These are phyloP conservation scores for Penicillium atrosanguineum DNA, from an alignment of 495 filamentous ascomycete genomes.

Conservation along the genomic window DNA sequence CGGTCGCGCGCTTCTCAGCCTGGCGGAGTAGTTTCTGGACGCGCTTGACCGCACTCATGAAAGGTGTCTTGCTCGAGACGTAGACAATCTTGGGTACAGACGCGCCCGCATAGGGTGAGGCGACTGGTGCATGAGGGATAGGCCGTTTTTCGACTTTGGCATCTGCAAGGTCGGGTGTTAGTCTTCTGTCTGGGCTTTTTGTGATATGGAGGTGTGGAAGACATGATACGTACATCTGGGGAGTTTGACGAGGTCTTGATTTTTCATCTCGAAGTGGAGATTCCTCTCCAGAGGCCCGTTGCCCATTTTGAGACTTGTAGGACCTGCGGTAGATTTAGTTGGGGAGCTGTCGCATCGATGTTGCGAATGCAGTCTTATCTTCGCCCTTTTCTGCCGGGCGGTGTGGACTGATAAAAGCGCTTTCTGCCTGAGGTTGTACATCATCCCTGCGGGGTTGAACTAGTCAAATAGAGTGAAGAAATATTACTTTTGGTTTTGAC, in stretches of 20 bases:
- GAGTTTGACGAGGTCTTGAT: conserved; percentile 36
- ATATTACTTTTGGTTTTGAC: too few species aligned
- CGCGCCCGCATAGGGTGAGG: conserved; percentile 53
- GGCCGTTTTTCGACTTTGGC: conserved; percentile 62
- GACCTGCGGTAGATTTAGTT: background rate
- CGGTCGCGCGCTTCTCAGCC: conserved; percentile 58
- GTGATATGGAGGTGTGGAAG: background rate
- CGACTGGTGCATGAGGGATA: conserved; percentile 64
- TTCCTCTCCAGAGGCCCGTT: conserved; percentile 27
- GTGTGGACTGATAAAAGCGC: background rate
- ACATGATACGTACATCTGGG: conserved; percentile 31
- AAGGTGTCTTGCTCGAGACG: conserved; percentile 69
- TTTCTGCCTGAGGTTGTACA: too few species aligned
- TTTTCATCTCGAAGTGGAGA: conserved; percentile 43
- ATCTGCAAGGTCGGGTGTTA: conserved; percentile 22
- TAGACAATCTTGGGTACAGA: conserved; percentile 67
- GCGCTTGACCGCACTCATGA: conserved; percentile 80
- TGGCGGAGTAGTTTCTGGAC: conserved; percentile 67
- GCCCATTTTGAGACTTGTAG: conserved; percentile 18
- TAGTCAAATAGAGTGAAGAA: too few species aligned
- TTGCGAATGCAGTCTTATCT: conserved; percentile 13
- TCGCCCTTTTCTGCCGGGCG: conserved; percentile 23
- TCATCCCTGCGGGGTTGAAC: background rate
- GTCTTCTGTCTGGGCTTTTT: conserved; percentile 10
- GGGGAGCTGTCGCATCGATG: conserved; percentile 1